A percentile compares a stretch with the other conserved stretches of the same genome.
phyloP scores from a whole-genome alignment of 371 early-diverging fungal genomes.

The Actinomucor elegans region DNA sequence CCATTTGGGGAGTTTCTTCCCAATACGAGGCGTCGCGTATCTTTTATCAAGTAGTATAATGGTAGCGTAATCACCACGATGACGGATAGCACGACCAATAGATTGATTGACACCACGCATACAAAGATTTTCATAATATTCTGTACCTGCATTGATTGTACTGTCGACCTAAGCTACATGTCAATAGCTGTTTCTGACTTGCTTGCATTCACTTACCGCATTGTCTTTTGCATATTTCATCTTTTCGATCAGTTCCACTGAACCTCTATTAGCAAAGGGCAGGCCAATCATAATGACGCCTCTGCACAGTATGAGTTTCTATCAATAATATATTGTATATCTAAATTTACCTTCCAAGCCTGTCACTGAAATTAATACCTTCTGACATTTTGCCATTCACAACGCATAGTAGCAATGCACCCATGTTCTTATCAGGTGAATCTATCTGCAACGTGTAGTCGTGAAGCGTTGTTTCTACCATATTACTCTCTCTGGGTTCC shows the following conservation, averaged over 20 bases:
- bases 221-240: slow-evolving; percentile 62
- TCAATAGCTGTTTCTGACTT: neutral
- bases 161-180: slow-evolving; percentile 3
- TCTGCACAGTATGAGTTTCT: slow-evolving; percentile 24
- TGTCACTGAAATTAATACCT: slow-evolving; percentile 96
- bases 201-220: slow-evolving; percentile 8
- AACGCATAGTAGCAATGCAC: slow-evolving; percentile 91
- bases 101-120: slow-evolving; percentile 98
- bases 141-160: slow-evolving; percentile 51
- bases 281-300: slow-evolving; percentile 89
- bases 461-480: slow-evolving; percentile 59
- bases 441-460: slow-evolving; percentile 62
- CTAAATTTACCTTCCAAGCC: slow-evolving; percentile 66
- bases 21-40: slow-evolving; percentile 53
- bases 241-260: slow-evolving; percentile 77
- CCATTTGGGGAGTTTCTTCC: slow-evolving; percentile 68
- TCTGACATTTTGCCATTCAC: slow-evolving; percentile 98
- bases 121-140: slow-evolving; percentile 89
- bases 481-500: slow-evolving; percentile 64
- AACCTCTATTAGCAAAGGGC: slow-evolving; percentile 79
- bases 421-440: slow-evolving; percentile 35
- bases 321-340: neutral
- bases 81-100: slow-evolving; percentile 93
- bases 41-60: slow-evolving; percentile 74
- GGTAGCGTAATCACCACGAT: slow-evolving; percentile 80